These are phyloP conservation scores for Cladosporium cucumerinum DNA, from an alignment of 2,329 filamentous ascomycete species.

Conservation along the genomic window DNA sequence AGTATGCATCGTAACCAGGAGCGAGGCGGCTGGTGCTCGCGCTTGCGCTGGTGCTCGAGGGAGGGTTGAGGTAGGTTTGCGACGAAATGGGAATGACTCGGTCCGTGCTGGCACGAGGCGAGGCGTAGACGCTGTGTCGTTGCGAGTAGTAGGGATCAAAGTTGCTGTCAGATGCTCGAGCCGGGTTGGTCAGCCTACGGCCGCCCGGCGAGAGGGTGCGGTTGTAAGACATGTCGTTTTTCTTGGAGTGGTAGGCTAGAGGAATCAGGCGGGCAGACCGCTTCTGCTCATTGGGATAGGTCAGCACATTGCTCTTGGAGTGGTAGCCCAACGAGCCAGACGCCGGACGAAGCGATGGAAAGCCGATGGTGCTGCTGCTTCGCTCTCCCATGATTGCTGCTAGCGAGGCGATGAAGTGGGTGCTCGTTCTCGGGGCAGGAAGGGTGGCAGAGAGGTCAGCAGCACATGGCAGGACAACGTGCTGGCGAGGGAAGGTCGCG, in stretches of 20 bases:
- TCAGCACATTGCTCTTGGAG: slow-evolving; percentile 10
- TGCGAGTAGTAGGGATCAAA: slow-evolving; percentile 32
- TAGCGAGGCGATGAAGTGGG: not conserved
- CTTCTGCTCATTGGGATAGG: slow-evolving; percentile 13
- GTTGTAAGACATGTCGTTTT: slow-evolving; percentile 32
- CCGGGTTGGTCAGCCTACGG: slow-evolving; percentile 34
- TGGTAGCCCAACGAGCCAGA: slow-evolving; percentile 13
- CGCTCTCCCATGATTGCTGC: slow-evolving; percentile 12
- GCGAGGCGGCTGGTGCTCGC: slow-evolving; percentile 22
- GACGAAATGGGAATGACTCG: slow-evolving; percentile 38
- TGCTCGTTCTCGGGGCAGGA: not conserved
- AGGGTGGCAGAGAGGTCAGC: slow-evolving; percentile 1
- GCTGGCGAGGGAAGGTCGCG: slow-evolving; percentile 2
- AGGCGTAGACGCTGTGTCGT: slow-evolving; percentile 29
- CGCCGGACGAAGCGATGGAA: not conserved
- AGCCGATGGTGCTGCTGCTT: slow-evolving; percentile 7
- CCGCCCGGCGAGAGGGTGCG: slow-evolving; percentile 35
- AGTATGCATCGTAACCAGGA: slow-evolving; percentile 42
- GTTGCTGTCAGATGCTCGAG: slow-evolving; percentile 29
- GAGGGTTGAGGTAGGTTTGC: slow-evolving; percentile 34
- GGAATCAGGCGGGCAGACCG: slow-evolving; percentile 7
- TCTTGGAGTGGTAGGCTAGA: slow-evolving; percentile 14
- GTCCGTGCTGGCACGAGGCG: slow-evolving; percentile 34
- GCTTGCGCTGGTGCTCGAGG: slow-evolving; percentile 15
- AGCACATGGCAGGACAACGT: slow-evolving; percentile 6